phyloP scores from a whole-genome alignment of 2,329 filamentous ascomycete species.

The Fusarium torreyae region DNA sequence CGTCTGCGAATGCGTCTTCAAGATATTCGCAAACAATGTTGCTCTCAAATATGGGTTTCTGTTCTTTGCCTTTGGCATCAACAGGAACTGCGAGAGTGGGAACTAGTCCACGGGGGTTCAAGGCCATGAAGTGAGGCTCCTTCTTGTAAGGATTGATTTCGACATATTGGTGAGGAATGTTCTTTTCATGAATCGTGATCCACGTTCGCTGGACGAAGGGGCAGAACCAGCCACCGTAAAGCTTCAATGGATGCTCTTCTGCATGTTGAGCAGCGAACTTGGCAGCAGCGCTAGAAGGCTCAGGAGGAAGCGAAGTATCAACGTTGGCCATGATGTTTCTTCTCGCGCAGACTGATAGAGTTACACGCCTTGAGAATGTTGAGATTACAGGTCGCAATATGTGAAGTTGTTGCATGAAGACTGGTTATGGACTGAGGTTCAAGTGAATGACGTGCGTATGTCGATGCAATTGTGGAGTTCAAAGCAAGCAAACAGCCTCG shows the following conservation, averaged over 20 bases:
- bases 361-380: background rate
- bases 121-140: slow-evolving; percentile 73
- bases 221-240: slow-evolving; percentile 84
- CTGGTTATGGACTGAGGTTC: slow-evolving; percentile 15
- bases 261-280: slow-evolving; percentile 62
- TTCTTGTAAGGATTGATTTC: slow-evolving; percentile 87
- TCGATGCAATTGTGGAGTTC: slow-evolving; percentile 32
- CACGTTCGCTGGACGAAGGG: slow-evolving; percentile 79
- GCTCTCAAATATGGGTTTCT: slow-evolving; percentile 79
- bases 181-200: slow-evolving; percentile 81
- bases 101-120: slow-evolving; percentile 83
- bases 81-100: slow-evolving; percentile 74
- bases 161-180: slow-evolving; percentile 80
- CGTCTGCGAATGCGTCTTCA: slow-evolving; percentile 76
- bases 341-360: background rate
- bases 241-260: slow-evolving; percentile 68
- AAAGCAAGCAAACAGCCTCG: background rate
- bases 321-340: slow-evolving; percentile 58
- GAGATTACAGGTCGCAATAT: background rate
- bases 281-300: slow-evolving; percentile 66
- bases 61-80: slow-evolving; percentile 49
- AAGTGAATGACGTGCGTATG: slow-evolving; percentile 35
- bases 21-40: slow-evolving; percentile 82
- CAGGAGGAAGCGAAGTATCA: slow-evolving; percentile 64
- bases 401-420: background rate